phyloP scores from a whole-genome alignment of 495 filamentous ascomycete genomes.

The Neurospora sp. region DNA sequence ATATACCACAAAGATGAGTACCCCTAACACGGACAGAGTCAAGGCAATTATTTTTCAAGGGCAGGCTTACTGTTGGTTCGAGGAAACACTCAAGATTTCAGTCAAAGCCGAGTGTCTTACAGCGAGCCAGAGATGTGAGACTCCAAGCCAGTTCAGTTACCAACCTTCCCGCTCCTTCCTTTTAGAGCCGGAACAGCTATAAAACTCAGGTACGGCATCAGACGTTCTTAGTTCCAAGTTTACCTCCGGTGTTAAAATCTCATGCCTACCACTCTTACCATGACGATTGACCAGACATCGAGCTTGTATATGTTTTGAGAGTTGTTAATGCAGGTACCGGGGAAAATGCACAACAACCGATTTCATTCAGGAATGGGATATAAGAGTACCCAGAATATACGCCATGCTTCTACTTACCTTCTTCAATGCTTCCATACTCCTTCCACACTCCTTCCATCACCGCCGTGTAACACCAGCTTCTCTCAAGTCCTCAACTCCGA shows the following conservation, averaged over 20 bases:
- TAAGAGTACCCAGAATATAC: neutral
- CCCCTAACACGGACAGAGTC: neutral
- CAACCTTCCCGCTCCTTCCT: neutral
- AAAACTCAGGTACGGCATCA: neutral
- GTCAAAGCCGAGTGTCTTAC: neutral
- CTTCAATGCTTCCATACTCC: neutral
- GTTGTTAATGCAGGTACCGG: neutral
- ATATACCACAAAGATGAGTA: neutral
- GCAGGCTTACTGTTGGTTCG: neutral
- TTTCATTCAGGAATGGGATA: neutral
- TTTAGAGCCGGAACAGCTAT: neutral
- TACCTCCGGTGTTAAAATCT: no score
- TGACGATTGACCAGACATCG: neutral
- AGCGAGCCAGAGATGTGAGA: neutral
- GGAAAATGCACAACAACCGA: neutral
- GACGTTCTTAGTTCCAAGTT: neutral
- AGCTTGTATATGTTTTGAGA: neutral
- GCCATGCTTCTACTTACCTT: neutral
- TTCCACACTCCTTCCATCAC: neutral
- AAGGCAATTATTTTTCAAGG: neutral
- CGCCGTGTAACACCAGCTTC: neutral
- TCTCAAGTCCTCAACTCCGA: neutral
- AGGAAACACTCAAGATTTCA: neutral
- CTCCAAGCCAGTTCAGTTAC: neutral
- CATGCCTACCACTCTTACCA: neutral